Evolutionary conservation across 2,329 filamentous ascomycete genomes (phyloP).

Genomic region (Alternaria metachromatica): DNA sequence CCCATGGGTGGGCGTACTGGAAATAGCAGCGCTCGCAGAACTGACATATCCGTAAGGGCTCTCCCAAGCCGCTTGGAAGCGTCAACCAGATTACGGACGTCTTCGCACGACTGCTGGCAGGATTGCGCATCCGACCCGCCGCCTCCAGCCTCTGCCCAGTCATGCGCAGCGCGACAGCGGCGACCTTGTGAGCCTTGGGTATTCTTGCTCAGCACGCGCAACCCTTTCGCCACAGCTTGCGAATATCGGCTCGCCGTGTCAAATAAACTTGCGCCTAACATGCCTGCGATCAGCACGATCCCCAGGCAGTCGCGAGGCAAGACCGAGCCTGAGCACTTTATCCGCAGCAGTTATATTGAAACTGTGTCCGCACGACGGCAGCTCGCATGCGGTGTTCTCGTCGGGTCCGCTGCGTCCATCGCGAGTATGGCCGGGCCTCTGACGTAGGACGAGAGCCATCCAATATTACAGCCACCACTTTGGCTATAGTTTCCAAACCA

Average conservation of each 20-base stretch:
- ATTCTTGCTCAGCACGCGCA: constrained; percentile 29
- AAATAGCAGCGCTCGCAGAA: constrained; percentile 17
- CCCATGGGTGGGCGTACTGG: background rate
- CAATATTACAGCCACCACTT: constrained; percentile 11
- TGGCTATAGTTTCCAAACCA: constrained; percentile 2
- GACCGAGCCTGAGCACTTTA: constrained; percentile 8
- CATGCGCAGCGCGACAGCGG: constrained; percentile 16
- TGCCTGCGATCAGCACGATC: constrained; percentile 27
- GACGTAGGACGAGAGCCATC: constrained; percentile 25
- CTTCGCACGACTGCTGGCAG: constrained; percentile 1
- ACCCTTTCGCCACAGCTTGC: constrained; percentile 30
- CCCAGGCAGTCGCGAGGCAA: constrained; percentile 10
- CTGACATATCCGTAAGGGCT: constrained; percentile 4
- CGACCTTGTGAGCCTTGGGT: constrained; percentile 8
- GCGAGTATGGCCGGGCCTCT: constrained; percentile 22
- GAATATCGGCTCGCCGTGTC: constrained; percentile 6
- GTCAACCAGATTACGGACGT: background rate
- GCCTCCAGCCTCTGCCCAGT: constrained; percentile 11
- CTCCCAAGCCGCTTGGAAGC: background rate
- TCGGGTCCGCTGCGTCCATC: background rate
- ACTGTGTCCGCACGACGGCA: constrained; percentile 16
- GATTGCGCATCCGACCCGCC: constrained; percentile 6
- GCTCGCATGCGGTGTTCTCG: constrained; percentile 5
- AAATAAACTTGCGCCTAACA: constrained; percentile 21
- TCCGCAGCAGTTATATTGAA: constrained; percentile 20